Percentiles rank a stretch among this genome's conserved stretches.
Conservation (phyloP, 179 eudicot genomes). For the Dionaea muscipula region DNA sequence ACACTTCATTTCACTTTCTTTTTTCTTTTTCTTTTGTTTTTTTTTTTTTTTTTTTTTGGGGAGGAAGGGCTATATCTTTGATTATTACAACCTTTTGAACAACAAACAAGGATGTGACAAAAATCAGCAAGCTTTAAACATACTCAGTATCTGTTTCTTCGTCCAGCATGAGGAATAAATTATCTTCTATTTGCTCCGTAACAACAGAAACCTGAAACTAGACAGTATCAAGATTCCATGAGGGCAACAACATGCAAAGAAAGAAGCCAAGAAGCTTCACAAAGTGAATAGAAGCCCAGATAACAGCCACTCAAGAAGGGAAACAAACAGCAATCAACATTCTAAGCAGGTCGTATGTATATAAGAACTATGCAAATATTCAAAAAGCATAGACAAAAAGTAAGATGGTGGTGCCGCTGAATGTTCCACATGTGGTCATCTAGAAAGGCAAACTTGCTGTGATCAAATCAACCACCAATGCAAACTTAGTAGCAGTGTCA, state of each 20-base stretch:
- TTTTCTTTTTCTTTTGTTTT: no score
- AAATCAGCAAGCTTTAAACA: conserved; percentile 19
- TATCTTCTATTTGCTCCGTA: conserved; percentile 77
- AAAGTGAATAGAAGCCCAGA: not conserved
- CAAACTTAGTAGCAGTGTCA: not conserved
- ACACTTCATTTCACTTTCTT: no score
- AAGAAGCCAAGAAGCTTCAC: not conserved
- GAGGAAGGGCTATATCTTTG: no score
- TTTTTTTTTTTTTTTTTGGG: no score
- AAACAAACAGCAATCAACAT: no score
- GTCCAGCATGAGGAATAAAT: conserved; percentile 84
- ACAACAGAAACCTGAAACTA: conserved; percentile 59
- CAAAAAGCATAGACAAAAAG: no score
- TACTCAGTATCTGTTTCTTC: conserved; percentile 96
- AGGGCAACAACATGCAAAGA: not conserved
- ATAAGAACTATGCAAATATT: no score
- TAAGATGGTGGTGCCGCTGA: no score
- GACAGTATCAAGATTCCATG: conserved; percentile 13
- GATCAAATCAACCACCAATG: not conserved
- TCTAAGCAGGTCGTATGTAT: no score
- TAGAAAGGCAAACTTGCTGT: not conserved
- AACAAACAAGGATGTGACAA: not conserved
- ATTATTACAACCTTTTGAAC: not conserved
- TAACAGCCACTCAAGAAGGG: no score
- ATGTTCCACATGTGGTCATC: not conserved